Evolutionary conservation across 139 green algal genomes (phyloP).

Genomic region (Chlamydomonas sp.): DNA sequence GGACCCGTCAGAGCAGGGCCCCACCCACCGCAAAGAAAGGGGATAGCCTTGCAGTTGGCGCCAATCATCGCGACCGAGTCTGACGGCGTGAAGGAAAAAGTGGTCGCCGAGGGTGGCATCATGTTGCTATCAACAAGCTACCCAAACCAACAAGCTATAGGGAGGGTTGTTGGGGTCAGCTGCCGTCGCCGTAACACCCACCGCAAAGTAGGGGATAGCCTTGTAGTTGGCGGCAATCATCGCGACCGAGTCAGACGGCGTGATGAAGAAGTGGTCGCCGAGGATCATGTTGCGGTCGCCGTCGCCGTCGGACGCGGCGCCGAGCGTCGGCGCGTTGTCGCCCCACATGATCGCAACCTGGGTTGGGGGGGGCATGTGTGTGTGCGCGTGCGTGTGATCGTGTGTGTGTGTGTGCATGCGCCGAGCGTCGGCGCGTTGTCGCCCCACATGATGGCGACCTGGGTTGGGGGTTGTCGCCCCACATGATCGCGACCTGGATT

Average conservation of each 20-base stretch:
- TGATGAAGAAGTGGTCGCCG: slow-evolving; percentile 95
- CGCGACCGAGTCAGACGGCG: slow-evolving; percentile 91
- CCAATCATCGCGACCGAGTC: slow-evolving; percentile 99
- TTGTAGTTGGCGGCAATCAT: slow-evolving; percentile 97
- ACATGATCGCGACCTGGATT: no score
- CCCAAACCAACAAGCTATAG: no score
- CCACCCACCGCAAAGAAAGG: no score
- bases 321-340: slow-evolving; percentile 69
- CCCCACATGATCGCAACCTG: slow-evolving; percentile 74
- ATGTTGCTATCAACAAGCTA: no score
- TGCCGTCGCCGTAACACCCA: no score
- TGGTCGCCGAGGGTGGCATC: slow-evolving; percentile 90
- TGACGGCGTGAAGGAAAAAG: slow-evolving; percentile 95
- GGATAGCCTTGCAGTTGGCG: slow-evolving; percentile 91
- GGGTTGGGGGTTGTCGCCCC: no score
- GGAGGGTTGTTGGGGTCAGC: no score
- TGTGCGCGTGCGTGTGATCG: no score
- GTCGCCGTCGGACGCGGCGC: slow-evolving; percentile 85
- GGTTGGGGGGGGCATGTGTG: no score
- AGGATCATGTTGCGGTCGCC: slow-evolving; percentile 99
- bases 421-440: slow-evolving; percentile 73
- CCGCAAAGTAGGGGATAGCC: slow-evolving; percentile 98
- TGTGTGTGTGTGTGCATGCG: no score
- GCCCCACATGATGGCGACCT: slow-evolving; percentile 71
- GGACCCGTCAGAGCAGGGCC: no score